Evolutionary conservation across 2,329 filamentous ascomycete species (phyloP), one percentile per base, ranked within the genome.

Genomic region (Clonostachys byssicola): DNA sequence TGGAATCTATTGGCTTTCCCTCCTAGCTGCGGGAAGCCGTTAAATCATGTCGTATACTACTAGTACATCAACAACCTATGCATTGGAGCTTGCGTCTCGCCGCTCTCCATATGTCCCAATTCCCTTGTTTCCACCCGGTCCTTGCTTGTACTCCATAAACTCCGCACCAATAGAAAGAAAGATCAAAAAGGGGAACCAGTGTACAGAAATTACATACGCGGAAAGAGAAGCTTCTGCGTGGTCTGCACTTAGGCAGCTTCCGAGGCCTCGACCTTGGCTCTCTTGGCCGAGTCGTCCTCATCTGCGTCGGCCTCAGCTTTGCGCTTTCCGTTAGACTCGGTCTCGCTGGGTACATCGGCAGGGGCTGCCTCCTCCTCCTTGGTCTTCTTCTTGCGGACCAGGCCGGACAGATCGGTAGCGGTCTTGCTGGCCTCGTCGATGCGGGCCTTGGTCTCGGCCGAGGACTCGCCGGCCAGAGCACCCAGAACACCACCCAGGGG

Each of bases 351-450:
- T 46, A 60, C 55, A 41, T 60, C 51, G 8, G 52, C 55, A 18
- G 62, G 46, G 6, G 51, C 49, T 5, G 53, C 40, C 2, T 42
- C 17, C 33, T 60, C 56, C 42, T 60, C 64, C 59, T 73, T 71
- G 51, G 62, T 56, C 65, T 81, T 83, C 60, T 85, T 91, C 60
- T 85, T 92, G 56, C 86, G 83, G 40, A 92, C 85, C 42, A 92
- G 71, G n/a, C 83, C 79, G 0, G 79, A 81, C 13, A 95, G 70
- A 60, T 94, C 88, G 14, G 79, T 90, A 7, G 89, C 89, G 8
- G 72, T 77, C 67, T 85, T 86, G 57, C 84, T 88, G 30, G 85
- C 88, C 60, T 91, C 85, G 42, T 86, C 82, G 42, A 89, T 73
- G 53, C 81, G 77, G 20, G 82, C 83, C 53, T 82, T 74, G 45